phyloP scores from a whole-genome alignment of 306 rosid species.

The Mucuna pruriens region DNA sequence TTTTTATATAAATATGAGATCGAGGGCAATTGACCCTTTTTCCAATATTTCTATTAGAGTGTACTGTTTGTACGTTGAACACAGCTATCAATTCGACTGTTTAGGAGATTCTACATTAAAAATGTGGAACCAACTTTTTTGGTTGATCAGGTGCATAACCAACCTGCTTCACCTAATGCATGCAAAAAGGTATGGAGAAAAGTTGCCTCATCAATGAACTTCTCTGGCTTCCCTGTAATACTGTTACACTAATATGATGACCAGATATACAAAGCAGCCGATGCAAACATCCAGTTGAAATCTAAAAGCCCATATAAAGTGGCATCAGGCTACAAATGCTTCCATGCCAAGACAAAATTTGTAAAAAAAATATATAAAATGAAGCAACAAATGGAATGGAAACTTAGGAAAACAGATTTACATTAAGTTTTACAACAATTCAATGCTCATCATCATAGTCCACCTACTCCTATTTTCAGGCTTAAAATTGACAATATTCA shows the following conservation, averaged over 20 bases:
- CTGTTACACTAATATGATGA: constrained; percentile 19
- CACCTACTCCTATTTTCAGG: constrained; percentile 43
- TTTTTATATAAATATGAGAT: background rate
- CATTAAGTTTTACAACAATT: constrained; percentile 53
- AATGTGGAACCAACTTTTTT: background rate
- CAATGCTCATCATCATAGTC: constrained; percentile 45
- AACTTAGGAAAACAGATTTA: constrained; percentile 59
- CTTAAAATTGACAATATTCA: constrained; percentile 29
- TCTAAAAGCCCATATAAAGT: constrained; percentile 30
- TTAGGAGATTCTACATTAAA: constrained; percentile 4
- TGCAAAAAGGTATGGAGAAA: background rate
- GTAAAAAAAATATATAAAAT: constrained; percentile 23
- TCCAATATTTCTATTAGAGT: background rate
- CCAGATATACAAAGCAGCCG: constrained; percentile 40
- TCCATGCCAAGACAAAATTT: constrained; percentile 30
- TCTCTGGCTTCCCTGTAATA: constrained; percentile 1
- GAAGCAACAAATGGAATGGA: constrained; percentile 58
- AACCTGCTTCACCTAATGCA: constrained; percentile 15
- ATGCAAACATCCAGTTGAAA: constrained; percentile 29
- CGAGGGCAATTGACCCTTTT: background rate
- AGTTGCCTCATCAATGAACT: constrained; percentile 10
- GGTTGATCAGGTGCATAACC: background rate
- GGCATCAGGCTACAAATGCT: constrained; percentile 35
- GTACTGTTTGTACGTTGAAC: background rate
- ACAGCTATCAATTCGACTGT: background rate